Evolutionary conservation across 2,329 filamentous ascomycete genomes (phyloP), one percentile per base, ranked within the genome.

Genomic region (Pseudogymnoascus sp.): DNA sequence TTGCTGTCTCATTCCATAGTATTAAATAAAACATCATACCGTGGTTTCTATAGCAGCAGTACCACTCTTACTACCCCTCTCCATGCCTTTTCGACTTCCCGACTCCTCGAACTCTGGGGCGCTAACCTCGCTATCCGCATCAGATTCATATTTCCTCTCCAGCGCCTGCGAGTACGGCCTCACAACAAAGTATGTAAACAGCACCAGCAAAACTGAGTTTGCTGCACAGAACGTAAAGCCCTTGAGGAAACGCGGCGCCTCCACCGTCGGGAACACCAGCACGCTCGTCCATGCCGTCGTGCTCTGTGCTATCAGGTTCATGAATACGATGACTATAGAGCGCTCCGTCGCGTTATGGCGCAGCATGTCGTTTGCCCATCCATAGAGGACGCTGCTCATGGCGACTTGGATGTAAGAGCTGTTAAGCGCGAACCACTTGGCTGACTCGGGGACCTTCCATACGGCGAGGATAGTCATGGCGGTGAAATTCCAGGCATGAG

Each of bases 391-490:
- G 42, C 76, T 78, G 1, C 76, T 78, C 74, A 81, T 78, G 0
- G 79, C 77, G 6, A 78, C 76, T 3, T 76, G 73, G 0, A 74
- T 75, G 66, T 78, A 79, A 0, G 73, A 75, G 0, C 75, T 78
- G 61, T 75, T 73, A 66, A 82, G 83, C 0, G 80, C 81, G 61
- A 83, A 83, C 81, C 82, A 85, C 14, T 78, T 74, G 0, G 81
- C 80, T 0, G 76, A 69, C 64, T 85, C 82, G 0, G 82, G 82
- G 0, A 86, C 82, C 16, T 81, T 71, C 84, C 83, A 86, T 8
- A 84, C 73, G 0, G 79, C 75, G 3, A 84, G 74, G 25, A 85
- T 82, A n/a, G 81, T 73, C 28, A 83, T 70, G 0, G 81, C 82
- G 36, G 81, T 77, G 28, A 79, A 77, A 66, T 85, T 84, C 78